These are phyloP conservation scores for Oryza glaberrima DNA, from an alignment of 176 grass and related monocot genomes.

Conservation along the genomic window DNA sequence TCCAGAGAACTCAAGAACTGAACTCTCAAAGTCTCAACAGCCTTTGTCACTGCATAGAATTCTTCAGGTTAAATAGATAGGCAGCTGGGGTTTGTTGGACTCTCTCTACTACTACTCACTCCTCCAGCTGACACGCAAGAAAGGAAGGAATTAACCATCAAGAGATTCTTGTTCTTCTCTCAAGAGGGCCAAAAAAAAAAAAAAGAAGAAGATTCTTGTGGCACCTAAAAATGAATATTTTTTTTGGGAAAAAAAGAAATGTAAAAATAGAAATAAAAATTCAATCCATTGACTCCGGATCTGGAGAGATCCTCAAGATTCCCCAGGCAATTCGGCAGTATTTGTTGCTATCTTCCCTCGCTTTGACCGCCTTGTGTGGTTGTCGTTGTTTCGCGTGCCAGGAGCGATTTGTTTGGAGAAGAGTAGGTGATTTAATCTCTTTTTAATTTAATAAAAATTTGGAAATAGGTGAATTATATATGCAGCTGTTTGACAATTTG, in stretches of 20 bases:
- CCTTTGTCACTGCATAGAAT: background rate
- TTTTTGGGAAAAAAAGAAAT: background rate
- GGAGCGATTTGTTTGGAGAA: no score
- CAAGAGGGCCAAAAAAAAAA: no score
- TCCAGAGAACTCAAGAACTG: background rate
- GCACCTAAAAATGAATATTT: background rate
- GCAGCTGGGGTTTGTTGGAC: background rate
- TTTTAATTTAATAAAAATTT: no score
- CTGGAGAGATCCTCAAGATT: background rate
- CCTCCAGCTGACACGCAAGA: background rate
- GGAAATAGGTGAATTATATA: no score
- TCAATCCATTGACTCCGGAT: background rate
- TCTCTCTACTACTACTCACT: background rate
- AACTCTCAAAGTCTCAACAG: background rate
- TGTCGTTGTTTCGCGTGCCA: no score
- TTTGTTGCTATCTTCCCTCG: slow-evolving; percentile 3
- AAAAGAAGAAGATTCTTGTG: background rate
- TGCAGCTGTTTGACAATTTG: no score
- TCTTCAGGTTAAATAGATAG: background rate
- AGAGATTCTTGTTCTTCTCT: background rate
- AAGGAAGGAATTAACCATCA: background rate
- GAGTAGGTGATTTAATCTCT: no score
- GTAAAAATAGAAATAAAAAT: background rate
- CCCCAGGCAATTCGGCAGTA: background rate
- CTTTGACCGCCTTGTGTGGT: background rate